phyloP scores from a whole-genome alignment of 495 filamentous ascomycete species.

The Penicillium nucicola region DNA sequence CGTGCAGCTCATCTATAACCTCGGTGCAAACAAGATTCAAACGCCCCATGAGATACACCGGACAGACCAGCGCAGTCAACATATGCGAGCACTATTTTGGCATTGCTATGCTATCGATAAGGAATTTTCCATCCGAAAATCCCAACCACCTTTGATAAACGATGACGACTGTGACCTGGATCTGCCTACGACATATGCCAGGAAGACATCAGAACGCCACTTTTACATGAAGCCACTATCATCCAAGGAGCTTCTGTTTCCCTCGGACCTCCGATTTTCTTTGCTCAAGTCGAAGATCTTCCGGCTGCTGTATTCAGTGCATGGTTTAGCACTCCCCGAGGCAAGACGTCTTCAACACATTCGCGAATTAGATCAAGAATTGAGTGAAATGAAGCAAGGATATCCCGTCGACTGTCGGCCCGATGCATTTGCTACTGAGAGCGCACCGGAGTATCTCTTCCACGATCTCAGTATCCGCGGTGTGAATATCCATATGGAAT shows the following conservation, averaged over 20 bases:
- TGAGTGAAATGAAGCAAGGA: conserved; percentile 17
- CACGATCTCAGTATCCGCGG: conserved; percentile 31
- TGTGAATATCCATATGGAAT: conserved; percentile 27
- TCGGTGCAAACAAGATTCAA: conserved; percentile 17
- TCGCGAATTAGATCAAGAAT: conserved; percentile 24
- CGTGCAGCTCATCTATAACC: conserved; percentile 16
- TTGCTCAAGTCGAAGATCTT: conserved; percentile 32
- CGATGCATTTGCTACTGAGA: conserved; percentile 18
- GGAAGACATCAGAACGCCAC: conserved; percentile 16
- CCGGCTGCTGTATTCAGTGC: conserved; percentile 18
- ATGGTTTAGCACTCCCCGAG: conserved; percentile 12
- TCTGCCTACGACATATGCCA: conserved; percentile 22
- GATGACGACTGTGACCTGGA: conserved; percentile 31
- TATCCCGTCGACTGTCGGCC: conserved; percentile 19
- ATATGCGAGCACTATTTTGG: conserved; percentile 36
- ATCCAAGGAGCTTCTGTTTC: conserved; percentile 21
- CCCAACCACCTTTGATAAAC: conserved; percentile 25
- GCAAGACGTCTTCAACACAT: conserved; percentile 23
- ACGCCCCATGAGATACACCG: background rate
- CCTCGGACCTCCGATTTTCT: conserved; percentile 26
- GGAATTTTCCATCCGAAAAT: conserved; percentile 26
- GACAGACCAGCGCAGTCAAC: conserved; percentile 11
- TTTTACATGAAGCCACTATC: conserved; percentile 19
- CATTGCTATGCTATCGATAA: conserved; percentile 34
- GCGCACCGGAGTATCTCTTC: conserved; percentile 19